Evolutionary conservation across 1,284 basidiomycete species (phyloP), one percentile per base, ranked within the genome.

Genomic region (Leccinum pallidistipes): DNA sequence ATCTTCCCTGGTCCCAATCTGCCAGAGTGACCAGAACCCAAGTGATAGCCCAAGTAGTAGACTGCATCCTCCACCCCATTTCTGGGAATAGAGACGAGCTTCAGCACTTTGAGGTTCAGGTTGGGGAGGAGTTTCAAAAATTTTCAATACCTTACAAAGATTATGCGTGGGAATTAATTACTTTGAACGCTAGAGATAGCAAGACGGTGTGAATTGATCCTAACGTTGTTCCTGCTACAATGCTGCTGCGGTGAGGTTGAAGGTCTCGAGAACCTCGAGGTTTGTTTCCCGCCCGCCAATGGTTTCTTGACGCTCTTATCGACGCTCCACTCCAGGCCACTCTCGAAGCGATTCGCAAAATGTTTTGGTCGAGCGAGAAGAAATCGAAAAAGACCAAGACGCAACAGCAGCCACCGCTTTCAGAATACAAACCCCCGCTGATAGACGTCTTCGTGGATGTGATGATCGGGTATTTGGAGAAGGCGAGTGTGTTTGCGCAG

Each of bases 401-500:
- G 14, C 61, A 69, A 18, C 36, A 68, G 57, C 7, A 14, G 24
- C 61, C 68, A 21, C 32, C 56, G 7, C 52, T 49, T 14, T 45
- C 58, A 1, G 59, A 59, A 21, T 75, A 76, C 12, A 73, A 75
- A 3, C 74, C 76, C 0, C 81, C 84, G 49, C 88, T 93, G 1
- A 86, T 96, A 57, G 95, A 97, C 68, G 77, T 95, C 36, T 81
- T 98, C 43, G 88, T 96, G 55, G 96, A 98, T 71, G 84, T 85
- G 27, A 85, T 98, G 61, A 91, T 98, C 60, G 93, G 92, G 8
- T 89, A 94, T 71, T 79, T 99, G 56, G 95, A 98, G 73, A 85
- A 90, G 63, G 88, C 91, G 2, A 93, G 90, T 10, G 86, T 87
- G 40, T 97, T 94, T 76, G 83, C 94, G 74, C 88, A 94, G 24